Conservation (phyloP, 331 rosid species). For the Telfairia occidentalis region DNA sequence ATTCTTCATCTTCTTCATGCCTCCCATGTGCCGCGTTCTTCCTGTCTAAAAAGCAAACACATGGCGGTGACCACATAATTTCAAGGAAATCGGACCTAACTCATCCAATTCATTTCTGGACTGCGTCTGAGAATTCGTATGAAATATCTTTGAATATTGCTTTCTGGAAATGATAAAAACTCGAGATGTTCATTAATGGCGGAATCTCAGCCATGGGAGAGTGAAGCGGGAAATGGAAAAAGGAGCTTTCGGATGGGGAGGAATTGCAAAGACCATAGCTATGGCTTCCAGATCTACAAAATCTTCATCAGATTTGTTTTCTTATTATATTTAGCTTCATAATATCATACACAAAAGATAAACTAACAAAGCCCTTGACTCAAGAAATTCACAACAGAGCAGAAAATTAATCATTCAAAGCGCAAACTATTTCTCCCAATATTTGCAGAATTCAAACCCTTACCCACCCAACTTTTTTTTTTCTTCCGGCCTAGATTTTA, state of each 20-base stretch:
- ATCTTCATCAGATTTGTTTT: conserved; percentile 6
- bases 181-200: neutral
- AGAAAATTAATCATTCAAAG: conserved; percentile 1
- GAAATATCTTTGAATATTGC: neutral
- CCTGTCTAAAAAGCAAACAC: neutral
- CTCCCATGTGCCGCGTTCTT: neutral
- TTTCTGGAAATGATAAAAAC: neutral
- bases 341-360: neutral
- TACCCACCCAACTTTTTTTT: conserved; percentile 19
- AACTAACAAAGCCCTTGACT: conserved; percentile 11
- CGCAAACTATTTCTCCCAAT: neutral
- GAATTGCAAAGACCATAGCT: neutral
- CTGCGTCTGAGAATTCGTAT: neutral
- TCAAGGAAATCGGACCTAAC: neutral
- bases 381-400: conserved; percentile 15
- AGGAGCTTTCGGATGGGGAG: neutral
- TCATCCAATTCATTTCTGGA: neutral
- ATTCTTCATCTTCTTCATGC: neutral
- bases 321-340: conserved; percentile 1
- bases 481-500: conserved; percentile 10
- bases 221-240: neutral
- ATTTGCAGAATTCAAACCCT: conserved; percentile 11
- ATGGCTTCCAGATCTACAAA: neutral
- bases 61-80: neutral
- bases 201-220: neutral